A percentile compares a stretch with the other conserved stretches of the same genome.
These are phyloP conservation scores for Amoeboaphelidium protococcarum DNA, from an alignment of 371 early-diverging fungal species.

Conservation along the genomic window DNA sequence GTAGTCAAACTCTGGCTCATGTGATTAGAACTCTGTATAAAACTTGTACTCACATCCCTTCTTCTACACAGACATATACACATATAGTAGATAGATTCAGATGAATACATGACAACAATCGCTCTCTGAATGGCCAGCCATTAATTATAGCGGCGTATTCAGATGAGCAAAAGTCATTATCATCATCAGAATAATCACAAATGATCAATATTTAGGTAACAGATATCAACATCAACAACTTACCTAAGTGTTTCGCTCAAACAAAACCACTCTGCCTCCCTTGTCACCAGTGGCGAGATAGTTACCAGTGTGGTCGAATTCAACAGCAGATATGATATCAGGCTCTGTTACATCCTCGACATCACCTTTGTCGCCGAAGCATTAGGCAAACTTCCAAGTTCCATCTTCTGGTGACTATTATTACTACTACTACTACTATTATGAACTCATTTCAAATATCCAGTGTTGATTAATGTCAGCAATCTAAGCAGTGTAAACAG, in stretches of 20 bases:
- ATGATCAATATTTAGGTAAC: background rate
- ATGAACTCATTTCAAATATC: no score
- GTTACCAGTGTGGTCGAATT: slow-evolving; percentile 88
- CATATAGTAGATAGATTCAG: no score
- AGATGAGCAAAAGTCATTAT: no score
- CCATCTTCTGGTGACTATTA: no score
- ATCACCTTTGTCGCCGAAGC: slow-evolving; percentile 92
- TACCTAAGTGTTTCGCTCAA: slow-evolving; percentile 86
- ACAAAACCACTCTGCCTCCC: slow-evolving; percentile 88
- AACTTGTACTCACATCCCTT: slow-evolving; percentile 97
- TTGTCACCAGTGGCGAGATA: slow-evolving; percentile 91
- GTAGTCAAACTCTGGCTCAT: slow-evolving; percentile 98
- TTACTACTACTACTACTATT: no score
- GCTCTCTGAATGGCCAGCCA: no score
- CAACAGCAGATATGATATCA: slow-evolving; percentile 92
- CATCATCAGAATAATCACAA: no score
- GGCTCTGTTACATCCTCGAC: slow-evolving; percentile 93
- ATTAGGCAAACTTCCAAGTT: slow-evolving; percentile 81
- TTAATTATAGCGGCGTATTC: no score
- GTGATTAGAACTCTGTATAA: slow-evolving; percentile 95
- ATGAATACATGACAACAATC: no score
- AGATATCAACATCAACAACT: slow-evolving; percentile 6
- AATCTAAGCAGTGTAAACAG: no score
- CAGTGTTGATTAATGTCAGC: no score
- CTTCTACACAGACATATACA: slow-evolving; percentile 36